phyloP scores from a whole-genome alignment of 495 filamentous ascomycete genomes.

The Parathielavia hyrcaniae region DNA sequence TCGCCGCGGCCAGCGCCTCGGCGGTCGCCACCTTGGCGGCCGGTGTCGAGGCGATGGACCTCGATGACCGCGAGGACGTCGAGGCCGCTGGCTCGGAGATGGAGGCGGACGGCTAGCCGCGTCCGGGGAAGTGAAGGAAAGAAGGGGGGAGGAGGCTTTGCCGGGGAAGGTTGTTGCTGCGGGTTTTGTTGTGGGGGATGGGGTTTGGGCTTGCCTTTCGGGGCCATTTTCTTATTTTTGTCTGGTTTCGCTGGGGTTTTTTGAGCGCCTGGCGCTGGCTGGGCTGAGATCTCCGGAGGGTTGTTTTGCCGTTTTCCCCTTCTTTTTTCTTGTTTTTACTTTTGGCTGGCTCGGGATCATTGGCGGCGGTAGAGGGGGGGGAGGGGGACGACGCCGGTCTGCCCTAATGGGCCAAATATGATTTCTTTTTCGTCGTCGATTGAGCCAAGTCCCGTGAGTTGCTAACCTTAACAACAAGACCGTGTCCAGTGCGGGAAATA shows the following conservation, averaged over 20 bases:
- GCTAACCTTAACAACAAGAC: too few relatives aligned
- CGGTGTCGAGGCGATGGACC: slow-evolving; percentile 2
- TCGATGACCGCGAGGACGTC: not conserved
- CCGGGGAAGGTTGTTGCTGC: not conserved
- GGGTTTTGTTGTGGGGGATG: not conserved
- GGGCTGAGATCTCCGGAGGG: not conserved
- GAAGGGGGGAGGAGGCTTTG: not conserved
- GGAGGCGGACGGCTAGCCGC: not conserved
- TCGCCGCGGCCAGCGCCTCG: not conserved
- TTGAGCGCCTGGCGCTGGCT: too few relatives aligned
- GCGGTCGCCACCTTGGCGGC: not conserved
- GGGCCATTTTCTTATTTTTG: not conserved
- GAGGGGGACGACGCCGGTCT: too few relatives aligned
- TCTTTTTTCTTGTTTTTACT: too few relatives aligned
- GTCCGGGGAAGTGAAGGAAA: not conserved
- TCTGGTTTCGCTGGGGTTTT: not conserved
- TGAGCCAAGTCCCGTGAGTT: too few relatives aligned
- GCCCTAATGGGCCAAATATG: too few relatives aligned
- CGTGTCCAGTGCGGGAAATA: too few relatives aligned
- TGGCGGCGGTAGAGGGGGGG: too few relatives aligned
- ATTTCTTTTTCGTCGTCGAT: too few relatives aligned
- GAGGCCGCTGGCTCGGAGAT: not conserved
- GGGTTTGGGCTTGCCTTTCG: not conserved
- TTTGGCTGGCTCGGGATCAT: too few relatives aligned
- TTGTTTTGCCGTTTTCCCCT: too few relatives aligned